Evolutionary conservation across 352 stramenopile species (phyloP).

Genomic region (Globisporangium ultimum): DNA sequence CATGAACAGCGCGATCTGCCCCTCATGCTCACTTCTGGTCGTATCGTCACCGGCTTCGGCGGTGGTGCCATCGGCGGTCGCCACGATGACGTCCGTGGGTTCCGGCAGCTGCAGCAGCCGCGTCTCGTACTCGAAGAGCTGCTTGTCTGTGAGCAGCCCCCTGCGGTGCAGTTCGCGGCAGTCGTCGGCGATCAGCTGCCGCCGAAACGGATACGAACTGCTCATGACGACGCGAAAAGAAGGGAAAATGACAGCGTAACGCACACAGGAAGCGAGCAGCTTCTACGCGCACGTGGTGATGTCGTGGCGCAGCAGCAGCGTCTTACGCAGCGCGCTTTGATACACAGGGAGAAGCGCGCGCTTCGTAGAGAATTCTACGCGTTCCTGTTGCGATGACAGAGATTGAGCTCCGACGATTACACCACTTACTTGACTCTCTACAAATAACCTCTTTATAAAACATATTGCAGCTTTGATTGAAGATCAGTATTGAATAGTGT

Average conservation of each 20-base stretch:
- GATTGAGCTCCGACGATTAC: no score
- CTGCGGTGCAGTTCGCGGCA: conserved; percentile 34
- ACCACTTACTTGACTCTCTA: no score
- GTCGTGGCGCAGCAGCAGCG: no score
- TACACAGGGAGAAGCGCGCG: no score
- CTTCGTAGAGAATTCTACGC: no score
- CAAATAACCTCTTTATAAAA: no score
- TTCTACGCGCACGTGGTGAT: not conserved
- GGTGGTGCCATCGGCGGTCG: not conserved
- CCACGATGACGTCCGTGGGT: not conserved
- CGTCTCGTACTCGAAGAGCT: conserved; percentile 30
- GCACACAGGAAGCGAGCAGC: not conserved
- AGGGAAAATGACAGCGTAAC: not conserved
- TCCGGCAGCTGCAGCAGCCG: conserved; percentile 2
- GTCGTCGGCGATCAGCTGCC: conserved; percentile 25
- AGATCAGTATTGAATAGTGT: no score
- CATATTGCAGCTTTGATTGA: no score
- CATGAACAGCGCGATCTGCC: conserved; percentile 19
- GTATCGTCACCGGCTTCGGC: no score
- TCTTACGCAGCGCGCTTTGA: no score
- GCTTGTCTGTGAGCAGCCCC: conserved; percentile 21
- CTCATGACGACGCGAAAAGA: not conserved
- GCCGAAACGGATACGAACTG: not conserved
- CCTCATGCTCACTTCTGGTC: not conserved
- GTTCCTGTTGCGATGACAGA: no score